A percentile compares a stretch with the other conserved stretches of the same genome.
These are phyloP conservation scores for Macrolepiota albuminosa DNA, from an alignment of 768 basidiomycete species.

Conservation along the genomic window DNA sequence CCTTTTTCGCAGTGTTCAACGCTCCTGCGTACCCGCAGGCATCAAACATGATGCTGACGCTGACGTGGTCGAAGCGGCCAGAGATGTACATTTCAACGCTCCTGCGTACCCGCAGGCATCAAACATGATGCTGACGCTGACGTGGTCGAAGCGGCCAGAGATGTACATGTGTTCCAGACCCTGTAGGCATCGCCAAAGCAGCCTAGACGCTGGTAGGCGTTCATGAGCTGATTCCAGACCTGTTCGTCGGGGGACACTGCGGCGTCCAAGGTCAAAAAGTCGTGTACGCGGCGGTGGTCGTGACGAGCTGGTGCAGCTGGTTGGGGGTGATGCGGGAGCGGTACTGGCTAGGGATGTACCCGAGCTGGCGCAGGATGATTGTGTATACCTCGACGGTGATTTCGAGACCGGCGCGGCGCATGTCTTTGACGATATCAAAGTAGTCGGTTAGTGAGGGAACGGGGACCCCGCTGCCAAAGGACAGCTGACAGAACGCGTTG, in stretches of 20 bases:
- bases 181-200: constrained; percentile 67
- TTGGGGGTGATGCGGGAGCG: constrained; percentile 14
- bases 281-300: constrained; percentile 64
- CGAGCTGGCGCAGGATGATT: constrained; percentile 56
- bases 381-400: constrained; percentile 62
- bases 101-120: constrained; percentile 75
- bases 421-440: constrained; percentile 75
- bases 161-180: constrained; percentile 76
- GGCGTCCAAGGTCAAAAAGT: constrained; percentile 73
- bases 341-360: constrained; percentile 34
- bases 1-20: constrained; percentile 44
- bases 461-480: constrained; percentile 38
- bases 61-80: constrained; percentile 53
- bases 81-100: too few species aligned
- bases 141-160: constrained; percentile 51
- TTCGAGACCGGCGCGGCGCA: constrained; percentile 60
- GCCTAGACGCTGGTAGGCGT: constrained; percentile 78
- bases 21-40: constrained; percentile 67
- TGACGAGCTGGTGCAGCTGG: constrained; percentile 32
- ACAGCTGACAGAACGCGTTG: constrained; percentile 54
- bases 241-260: constrained; percentile 64
- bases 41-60: constrained; percentile 82
- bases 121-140: constrained; percentile 76
- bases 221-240: constrained; percentile 84
- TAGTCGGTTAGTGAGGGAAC: constrained; percentile 50